phyloP scores from a whole-genome alignment of 306 rosid genomes.

The Lagenaria siceraria region DNA sequence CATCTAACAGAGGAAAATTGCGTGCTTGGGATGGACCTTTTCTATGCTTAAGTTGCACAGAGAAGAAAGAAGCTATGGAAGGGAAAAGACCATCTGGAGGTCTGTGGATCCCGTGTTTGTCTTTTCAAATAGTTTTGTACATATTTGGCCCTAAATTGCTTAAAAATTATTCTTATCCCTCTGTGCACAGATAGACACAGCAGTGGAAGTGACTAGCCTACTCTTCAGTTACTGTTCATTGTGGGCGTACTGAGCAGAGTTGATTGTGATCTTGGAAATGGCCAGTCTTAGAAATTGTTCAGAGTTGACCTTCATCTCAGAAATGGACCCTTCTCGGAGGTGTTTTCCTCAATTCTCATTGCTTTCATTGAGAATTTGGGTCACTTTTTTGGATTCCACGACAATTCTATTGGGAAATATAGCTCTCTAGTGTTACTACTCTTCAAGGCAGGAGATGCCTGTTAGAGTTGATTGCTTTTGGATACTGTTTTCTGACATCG shows the following conservation, averaged over 20 bases:
- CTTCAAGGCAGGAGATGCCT: constrained; percentile 22
- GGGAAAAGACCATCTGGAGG: constrained; percentile 69
- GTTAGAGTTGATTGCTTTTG: constrained; percentile 16
- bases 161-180: constrained; percentile 8
- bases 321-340: constrained; percentile 1
- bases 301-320: not conserved
- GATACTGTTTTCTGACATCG: constrained; percentile 18
- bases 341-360: constrained; percentile 37
- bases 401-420: constrained; percentile 21
- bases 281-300: constrained; percentile 22
- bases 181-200: constrained; percentile 68
- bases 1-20: constrained; percentile 40
- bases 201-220: constrained; percentile 77
- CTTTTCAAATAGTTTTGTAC: not conserved
- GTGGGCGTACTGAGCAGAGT: constrained; percentile 35
- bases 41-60: constrained; percentile 91
- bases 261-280: constrained; percentile 29
- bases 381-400: constrained; percentile 28
- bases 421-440: constrained; percentile 13
- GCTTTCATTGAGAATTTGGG: constrained; percentile 30
- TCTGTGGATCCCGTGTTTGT: constrained; percentile 12
- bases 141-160: not conserved
- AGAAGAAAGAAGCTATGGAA: constrained; percentile 99
- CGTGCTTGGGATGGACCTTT: constrained; percentile 99
- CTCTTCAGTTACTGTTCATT: constrained; percentile 31